These are phyloP conservation scores for Botrytis hyacinthi DNA, from an alignment of 2,329 filamentous ascomycete species.

Conservation along the genomic window DNA sequence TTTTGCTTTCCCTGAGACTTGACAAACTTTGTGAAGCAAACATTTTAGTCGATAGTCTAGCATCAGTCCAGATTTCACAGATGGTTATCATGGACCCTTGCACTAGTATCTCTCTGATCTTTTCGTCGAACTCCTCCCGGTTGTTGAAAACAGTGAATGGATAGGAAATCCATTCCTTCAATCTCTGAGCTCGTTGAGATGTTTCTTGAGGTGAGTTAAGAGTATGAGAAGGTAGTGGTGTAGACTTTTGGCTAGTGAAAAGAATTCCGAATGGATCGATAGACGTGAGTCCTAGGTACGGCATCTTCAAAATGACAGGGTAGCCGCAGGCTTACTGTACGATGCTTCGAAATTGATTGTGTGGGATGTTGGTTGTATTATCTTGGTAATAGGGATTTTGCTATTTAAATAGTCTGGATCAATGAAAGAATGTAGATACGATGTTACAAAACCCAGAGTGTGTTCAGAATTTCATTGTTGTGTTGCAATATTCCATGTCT, in stretches of 20 bases:
- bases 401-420: not conserved
- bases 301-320: not conserved
- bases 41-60: not conserved
- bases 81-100: not conserved
- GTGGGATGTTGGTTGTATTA: not conserved
- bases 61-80: not conserved
- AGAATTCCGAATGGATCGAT: not conserved
- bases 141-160: not conserved
- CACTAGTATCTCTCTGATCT: not conserved
- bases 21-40: not conserved
- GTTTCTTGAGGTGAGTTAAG: not conserved
- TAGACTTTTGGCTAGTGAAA: not conserved
- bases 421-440: not conserved
- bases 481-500: not conserved
- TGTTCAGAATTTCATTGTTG: not conserved
- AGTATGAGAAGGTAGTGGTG: not conserved
- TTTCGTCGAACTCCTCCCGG: not conserved
- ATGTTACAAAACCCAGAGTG: not conserved
- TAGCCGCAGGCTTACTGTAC: not conserved
- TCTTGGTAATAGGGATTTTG: not conserved
- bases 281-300: not conserved
- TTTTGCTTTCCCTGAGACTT: not conserved
- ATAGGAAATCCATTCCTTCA: not conserved
- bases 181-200: not conserved
- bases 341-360: not conserved